Base-by-base conservation (phyloP, 177 flowering plant species). In the Telopea speciosissima region DNA sequence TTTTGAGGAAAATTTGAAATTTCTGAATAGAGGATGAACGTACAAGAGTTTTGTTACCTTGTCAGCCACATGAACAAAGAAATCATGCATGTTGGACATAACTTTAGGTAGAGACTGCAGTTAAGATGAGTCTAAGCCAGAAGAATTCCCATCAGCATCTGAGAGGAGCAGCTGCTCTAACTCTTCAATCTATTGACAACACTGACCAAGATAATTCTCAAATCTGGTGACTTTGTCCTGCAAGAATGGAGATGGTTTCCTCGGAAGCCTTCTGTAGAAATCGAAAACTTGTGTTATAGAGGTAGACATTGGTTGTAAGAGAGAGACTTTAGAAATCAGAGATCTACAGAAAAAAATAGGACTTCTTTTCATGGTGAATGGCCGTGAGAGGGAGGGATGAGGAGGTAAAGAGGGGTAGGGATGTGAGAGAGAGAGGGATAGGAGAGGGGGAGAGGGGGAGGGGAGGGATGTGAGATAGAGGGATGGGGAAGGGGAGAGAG, bases 31-130 rank as follows among this genome's bases (percentile, higher is more conserved):
- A n/a, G n/a, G n/a, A n/a, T n/a, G n/a, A n/a, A n/a, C n/a, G n/a
- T n/a, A n/a, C n/a, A n/a, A n/a, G n/a, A n/a, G n/a, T n/a, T n/a
- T n/a, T n/a, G n/a, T 77, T 81, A 91, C 99, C 98, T 96, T 96
- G 25, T 98, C 88, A 72, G 99, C 99, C 70, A 90, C 97, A 75
- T 96, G 95, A 77, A 96, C 89, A 84, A 96, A 96, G 80, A 91
- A 91, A 70, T 85, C 94, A 75, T 96, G 99, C 76, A 93, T 92
- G 82, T 96, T 93, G 68, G 90, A 79, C 86, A 96, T 83, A 73
- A 96, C 93, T 77, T 86, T 89, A 8, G 99, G 99, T 74, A 96
- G 88, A 78, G 98, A 91, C 66, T 86, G 86, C 81, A 96, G 78
- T 24, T 90, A 71, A 10, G 96, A 85, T 36, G 82, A 79, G 42